Conservation (phyloP, 2,329 filamentous ascomycete genomes). For the Aaosphaeria arxii region DNA sequence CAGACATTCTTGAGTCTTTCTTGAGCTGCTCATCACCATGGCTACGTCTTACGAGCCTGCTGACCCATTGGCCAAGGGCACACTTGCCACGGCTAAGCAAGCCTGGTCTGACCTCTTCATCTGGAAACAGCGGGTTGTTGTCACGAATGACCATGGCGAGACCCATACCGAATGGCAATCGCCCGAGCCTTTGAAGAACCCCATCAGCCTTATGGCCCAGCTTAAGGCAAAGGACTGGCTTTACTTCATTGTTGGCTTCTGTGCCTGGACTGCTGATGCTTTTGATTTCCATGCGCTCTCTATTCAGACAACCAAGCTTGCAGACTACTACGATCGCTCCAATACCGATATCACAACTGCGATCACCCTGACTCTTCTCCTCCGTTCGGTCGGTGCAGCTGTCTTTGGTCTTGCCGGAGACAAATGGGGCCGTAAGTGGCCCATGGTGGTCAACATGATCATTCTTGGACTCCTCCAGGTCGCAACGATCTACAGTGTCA, state of each 20-base stretch:
- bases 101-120: constrained; percentile 63
- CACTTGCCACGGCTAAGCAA: constrained; percentile 63
- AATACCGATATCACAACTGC: constrained; percentile 71
- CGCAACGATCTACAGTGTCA: constrained; percentile 72
- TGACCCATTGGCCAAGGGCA: constrained; percentile 65
- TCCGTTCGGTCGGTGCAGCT: constrained; percentile 72
- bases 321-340: constrained; percentile 55
- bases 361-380: constrained; percentile 71
- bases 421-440: constrained; percentile 78
- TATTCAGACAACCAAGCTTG: constrained; percentile 72
- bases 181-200: constrained; percentile 66
- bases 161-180: constrained; percentile 64
- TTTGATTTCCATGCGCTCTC: constrained; percentile 82
- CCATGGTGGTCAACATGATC: constrained; percentile 78
- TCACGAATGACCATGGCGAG: constrained; percentile 64
- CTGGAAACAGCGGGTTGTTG: constrained; percentile 71
- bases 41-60: constrained; percentile 49
- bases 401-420: constrained; percentile 76
- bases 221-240: constrained; percentile 67
- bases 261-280: constrained; percentile 76
- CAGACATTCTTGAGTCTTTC: background rate
- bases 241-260: constrained; percentile 70
- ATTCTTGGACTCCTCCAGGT: constrained; percentile 68
- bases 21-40: constrained; percentile 12
- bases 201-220: constrained; percentile 64